These are phyloP conservation scores for Pythium vanterpoolii DNA, from an alignment of 352 stramenopile species.

Conservation along the genomic window DNA sequence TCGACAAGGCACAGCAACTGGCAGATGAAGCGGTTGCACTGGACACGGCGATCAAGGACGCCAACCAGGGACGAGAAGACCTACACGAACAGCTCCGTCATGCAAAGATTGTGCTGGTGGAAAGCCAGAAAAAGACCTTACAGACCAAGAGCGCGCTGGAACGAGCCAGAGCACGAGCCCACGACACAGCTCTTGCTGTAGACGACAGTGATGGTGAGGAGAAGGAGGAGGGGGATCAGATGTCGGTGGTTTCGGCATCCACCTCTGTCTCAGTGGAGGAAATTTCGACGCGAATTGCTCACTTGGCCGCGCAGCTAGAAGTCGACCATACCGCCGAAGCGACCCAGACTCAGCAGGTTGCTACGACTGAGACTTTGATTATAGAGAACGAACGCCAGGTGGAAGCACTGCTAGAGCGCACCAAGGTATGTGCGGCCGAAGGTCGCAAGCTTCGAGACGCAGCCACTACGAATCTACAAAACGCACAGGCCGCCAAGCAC, in stretches of 20 bases:
- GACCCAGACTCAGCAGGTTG: slow-evolving; percentile 33
- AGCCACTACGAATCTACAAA: slow-evolving; percentile 43
- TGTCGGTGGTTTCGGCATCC: not conserved
- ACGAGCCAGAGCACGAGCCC: slow-evolving; percentile 30
- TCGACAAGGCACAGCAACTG: slow-evolving; percentile 32
- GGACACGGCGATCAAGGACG: slow-evolving; percentile 35
- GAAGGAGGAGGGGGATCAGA: slow-evolving; percentile 4
- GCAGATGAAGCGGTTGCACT: slow-evolving; percentile 28
- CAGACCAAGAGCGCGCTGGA: slow-evolving; percentile 32
- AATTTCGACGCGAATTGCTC: slow-evolving; percentile 28
- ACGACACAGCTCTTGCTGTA: slow-evolving; percentile 26
- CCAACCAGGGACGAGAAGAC: slow-evolving; percentile 20
- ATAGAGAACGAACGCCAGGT: not conserved
- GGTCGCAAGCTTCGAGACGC: slow-evolving; percentile 39
- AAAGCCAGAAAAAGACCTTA: slow-evolving; percentile 25
- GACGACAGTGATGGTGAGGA: slow-evolving; percentile 1
- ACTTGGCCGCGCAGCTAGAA: slow-evolving; percentile 55
- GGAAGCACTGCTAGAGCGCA: slow-evolving; percentile 23
- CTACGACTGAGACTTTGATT: slow-evolving; percentile 29
- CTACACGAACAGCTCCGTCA: slow-evolving; percentile 34
- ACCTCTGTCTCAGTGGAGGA: not conserved
- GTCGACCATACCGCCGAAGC: slow-evolving; percentile 47
- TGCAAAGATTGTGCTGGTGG: slow-evolving; percentile 23
- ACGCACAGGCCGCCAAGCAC: slow-evolving; percentile 59
- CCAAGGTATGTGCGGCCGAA: slow-evolving; percentile 34